These are phyloP conservation scores for Diaporthe citriasiana DNA, from an alignment of 2,329 filamentous ascomycete species.

Conservation along the genomic window DNA sequence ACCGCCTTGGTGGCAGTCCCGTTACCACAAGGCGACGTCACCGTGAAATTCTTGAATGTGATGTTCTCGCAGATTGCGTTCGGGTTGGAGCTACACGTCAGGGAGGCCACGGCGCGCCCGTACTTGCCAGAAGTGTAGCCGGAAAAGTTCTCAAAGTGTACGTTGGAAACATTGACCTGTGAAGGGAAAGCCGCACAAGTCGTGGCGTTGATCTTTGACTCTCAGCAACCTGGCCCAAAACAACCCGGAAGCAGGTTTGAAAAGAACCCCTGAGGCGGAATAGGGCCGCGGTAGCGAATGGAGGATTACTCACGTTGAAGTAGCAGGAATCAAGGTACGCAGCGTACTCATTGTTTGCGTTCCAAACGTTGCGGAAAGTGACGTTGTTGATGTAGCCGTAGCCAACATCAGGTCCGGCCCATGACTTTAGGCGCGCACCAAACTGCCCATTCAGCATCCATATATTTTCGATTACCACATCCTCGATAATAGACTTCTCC, in stretches of 20 bases:
- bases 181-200: conserved; percentile 68
- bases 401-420: conserved; percentile 70
- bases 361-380: conserved; percentile 72
- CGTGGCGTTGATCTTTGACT: conserved; percentile 54
- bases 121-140: conserved; percentile 70
- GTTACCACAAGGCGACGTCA: conserved; percentile 63
- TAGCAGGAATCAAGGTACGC: conserved; percentile 74
- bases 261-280: no score
- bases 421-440: conserved; percentile 72
- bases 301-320: conserved; percentile 63
- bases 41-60: conserved; percentile 66
- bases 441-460: conserved; percentile 66
- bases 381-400: conserved; percentile 74
- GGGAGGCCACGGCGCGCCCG: conserved; percentile 65
- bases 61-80: conserved; percentile 70
- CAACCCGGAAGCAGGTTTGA: background rate
- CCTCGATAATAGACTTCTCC: conserved; percentile 67
- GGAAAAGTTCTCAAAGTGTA: conserved; percentile 70
- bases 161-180: conserved; percentile 70
- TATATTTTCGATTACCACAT: conserved; percentile 72
- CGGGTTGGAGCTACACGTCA: conserved; percentile 67
- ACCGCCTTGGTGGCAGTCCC: conserved; percentile 51
- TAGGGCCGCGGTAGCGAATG: background rate
- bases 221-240: background rate
- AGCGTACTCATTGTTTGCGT: conserved; percentile 70